Evolutionary conservation across 2,329 filamentous ascomycete species (phyloP), one percentile per base, ranked within the genome.

Genomic region (Botrytis galanthina): DNA sequence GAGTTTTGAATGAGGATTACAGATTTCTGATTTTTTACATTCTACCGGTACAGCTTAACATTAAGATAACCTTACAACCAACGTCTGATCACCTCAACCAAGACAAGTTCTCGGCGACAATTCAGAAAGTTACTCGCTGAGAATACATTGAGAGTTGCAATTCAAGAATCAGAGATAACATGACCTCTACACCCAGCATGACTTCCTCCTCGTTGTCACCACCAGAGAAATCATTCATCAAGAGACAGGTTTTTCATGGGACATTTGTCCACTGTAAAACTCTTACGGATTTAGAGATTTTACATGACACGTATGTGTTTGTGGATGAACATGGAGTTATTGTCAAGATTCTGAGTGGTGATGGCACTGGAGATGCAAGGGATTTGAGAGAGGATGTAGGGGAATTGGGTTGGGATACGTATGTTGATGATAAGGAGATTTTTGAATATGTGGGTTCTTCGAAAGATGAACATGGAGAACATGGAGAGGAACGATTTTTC

Each of bases 401-500:
- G 71, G 78, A 69, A 74, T 76, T 75, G 77, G 81, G 76, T 26
- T 82, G 82, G 82, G 26, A 83, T 80, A 73, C 74, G 18, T 76
- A 77, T 39, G 35, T n/a, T 2, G 35, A 26, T 16, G 35, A 7
- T 22, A 22, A 79, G n/a, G 51, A 16, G n/a, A 7, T 26, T 29
- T 57, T 78, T 63, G 75, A 42, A 32, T 67, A 16, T 51, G 35
- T 51, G 46, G 66, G 1, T 2, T 70, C 69, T 32, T 70, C 63
- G 44, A 70, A 75, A n/a, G 79, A 81, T 62, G 73, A 80, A 4
- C 59, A 71, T 42, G 69, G 61, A 42, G 71, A 75, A 26, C 79
- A 81, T 61, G 84, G 84, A 5, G 86, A 87, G 6, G 86, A 87
- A 18, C 87, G 92, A 72, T 95, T 95, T 84, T 94, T 93, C 85